Evolutionary conservation across 495 filamentous ascomycete genomes (phyloP).

Genomic region (Hypoxylon trugodes): DNA sequence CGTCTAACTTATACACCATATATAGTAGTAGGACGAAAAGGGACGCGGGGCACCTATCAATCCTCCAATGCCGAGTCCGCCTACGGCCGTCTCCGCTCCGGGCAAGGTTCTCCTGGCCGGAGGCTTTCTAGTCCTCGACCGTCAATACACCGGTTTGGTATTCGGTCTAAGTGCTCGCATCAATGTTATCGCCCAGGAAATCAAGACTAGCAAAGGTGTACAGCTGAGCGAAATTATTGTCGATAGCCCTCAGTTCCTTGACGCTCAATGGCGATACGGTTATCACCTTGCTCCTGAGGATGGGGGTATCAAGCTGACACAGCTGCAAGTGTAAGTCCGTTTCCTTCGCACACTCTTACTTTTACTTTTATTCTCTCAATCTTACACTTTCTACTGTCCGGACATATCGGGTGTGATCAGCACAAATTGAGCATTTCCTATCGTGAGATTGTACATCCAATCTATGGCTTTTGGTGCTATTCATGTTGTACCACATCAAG

Average conservation of each 20-base stretch:
- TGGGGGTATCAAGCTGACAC: conserved; percentile 80
- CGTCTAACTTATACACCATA: background rate
- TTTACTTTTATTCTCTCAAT: conserved; percentile 15
- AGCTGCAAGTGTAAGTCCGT: conserved; percentile 75
- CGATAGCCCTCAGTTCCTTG: conserved; percentile 86
- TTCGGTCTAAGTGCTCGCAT: conserved; percentile 95
- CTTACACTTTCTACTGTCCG: background rate
- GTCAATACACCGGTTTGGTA: conserved; percentile 85
- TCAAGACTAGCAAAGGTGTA: conserved; percentile 63
- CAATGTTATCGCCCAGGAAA: conserved; percentile 79
- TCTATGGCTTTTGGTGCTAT: too few relatives aligned
- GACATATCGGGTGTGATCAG: background rate
- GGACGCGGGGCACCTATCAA: conserved; percentile 27
- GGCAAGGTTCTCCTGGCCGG: conserved; percentile 96
- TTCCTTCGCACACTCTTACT: conserved; percentile 9
- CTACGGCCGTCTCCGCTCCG: conserved; percentile 81
- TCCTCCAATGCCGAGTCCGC: conserved; percentile 37
- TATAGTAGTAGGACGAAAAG: background rate
- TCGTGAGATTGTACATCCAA: background rate
- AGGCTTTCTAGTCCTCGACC: conserved; percentile 93
- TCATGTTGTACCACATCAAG: background rate
- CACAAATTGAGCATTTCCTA: background rate
- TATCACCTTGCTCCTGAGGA: conserved; percentile 71
- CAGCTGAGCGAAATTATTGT: conserved; percentile 77
- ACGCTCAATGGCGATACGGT: conserved; percentile 86